phyloP scores from a whole-genome alignment of 257 asterid genomes.

The Penstemon eatonii region DNA sequence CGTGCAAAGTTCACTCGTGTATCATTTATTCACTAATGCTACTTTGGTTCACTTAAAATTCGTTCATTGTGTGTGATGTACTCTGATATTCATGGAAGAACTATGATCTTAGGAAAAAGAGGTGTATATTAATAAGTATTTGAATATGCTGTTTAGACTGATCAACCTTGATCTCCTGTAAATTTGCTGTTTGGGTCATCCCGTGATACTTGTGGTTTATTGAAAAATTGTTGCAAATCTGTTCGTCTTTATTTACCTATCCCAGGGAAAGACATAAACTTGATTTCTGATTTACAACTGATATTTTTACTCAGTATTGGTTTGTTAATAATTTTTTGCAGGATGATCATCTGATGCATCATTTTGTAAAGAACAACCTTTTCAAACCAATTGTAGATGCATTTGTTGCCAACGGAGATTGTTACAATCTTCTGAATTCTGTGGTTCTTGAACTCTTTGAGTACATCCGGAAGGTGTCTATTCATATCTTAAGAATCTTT shows the following conservation, averaged over 20 bases:
- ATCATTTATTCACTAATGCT: slow-evolving; percentile 3
- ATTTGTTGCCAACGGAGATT: slow-evolving; percentile 82
- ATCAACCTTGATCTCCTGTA: not conserved
- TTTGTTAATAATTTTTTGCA: slow-evolving; percentile 38
- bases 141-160: not conserved
- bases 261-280: too few species aligned
- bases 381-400: slow-evolving; percentile 83
- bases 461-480: slow-evolving; percentile 72
- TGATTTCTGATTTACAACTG: slow-evolving; percentile 7
- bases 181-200: not conserved
- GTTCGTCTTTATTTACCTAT: too few species aligned
- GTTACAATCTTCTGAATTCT: slow-evolving; percentile 94
- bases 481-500: slow-evolving; percentile 1
- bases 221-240: too few species aligned
- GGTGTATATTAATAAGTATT: slow-evolving; percentile 15
- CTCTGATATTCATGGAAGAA: not conserved
- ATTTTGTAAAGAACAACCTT: slow-evolving; percentile 73
- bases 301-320: slow-evolving; percentile 7
- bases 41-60: not conserved
- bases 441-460: slow-evolving; percentile 91
- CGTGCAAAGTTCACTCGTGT: not conserved
- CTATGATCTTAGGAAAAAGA: not conserved
- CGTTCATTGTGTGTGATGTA: not conserved
- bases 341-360: slow-evolving; percentile 93
- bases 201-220: not conserved